Base-by-base conservation (phyloP, 164 flowering plant genomes). In the Magnolia officinalis region DNA sequence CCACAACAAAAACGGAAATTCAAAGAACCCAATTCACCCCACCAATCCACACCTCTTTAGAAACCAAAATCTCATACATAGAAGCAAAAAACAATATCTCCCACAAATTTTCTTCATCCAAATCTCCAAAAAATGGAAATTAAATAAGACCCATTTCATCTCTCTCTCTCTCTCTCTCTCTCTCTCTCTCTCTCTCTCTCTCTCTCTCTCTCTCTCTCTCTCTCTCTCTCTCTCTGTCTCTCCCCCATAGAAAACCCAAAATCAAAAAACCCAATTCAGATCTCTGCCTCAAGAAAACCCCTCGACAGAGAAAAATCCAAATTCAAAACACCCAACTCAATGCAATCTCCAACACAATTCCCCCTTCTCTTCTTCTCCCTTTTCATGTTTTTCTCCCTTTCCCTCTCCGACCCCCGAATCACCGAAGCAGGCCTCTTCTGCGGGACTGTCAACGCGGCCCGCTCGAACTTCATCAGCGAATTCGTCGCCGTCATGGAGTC, bases 401-500 rank as follows among this genome's bases (percentile, higher is more conserved):
- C 84, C 16, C 14, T 77, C 52, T 81, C 83, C 11, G 87, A 83
- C 73, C 84, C 88, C 6, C 72, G 89, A 55, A 81, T 67, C 72
- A 63, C 82, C 63, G 74, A 72, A 65, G 78, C 88, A 23, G 79
- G 77, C n/a, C 76, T 84, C 52, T 66, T 59, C 83, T 90, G 93
- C 72, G 84, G 92, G 72, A 64, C 70, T 6, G 3, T 67, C 21
- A 79, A 26, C 11, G 7, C 24, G 9, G 23, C 19, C 37, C 29
- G 45, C 24, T 4, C 2, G 24, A 16, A 55, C 61, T n/a, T 64
- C 8, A 20, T 72, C 63, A 14, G 70, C 58, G 83, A 52, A 59
- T 82, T 78, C 72, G 73, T 87, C 70, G 80, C 84, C 2, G 84
- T 78, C 55, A 89, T 89, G 93, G 90, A 85, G 67, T n/a, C 18